Percentiles rank a stretch among this genome's conserved stretches.
Evolutionary conservation across 495 filamentous ascomycete species (phyloP).

Genomic region (Coniosporium apollinis): DNA sequence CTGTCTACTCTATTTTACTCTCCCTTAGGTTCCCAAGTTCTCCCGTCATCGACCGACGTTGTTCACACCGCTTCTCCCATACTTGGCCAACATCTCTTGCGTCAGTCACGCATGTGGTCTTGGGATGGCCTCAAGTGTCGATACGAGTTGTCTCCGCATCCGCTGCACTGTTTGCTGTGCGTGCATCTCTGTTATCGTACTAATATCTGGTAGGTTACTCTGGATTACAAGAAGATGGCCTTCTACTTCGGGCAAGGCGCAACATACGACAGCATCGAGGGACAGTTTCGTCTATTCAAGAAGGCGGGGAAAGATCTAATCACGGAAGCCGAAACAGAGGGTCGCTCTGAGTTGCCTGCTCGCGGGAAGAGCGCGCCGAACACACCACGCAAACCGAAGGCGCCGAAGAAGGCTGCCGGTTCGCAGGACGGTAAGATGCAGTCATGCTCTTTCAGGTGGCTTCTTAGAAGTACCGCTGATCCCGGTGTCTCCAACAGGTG

Average conservation of each 20-base stretch:
- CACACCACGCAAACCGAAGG: constrained; percentile 12
- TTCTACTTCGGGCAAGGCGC: constrained; percentile 16
- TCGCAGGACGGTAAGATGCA: background rate
- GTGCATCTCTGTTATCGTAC: too few relatives aligned
- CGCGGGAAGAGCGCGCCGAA: constrained; percentile 7
- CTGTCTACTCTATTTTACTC: too few relatives aligned
- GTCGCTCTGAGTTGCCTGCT: constrained; percentile 8
- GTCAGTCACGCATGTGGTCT: too few relatives aligned
- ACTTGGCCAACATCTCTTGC: too few relatives aligned
- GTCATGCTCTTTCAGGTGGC: too few relatives aligned
- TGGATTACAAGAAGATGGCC: constrained; percentile 3
- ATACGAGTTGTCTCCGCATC: too few relatives aligned
- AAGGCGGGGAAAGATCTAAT: constrained; percentile 16
- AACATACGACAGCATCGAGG: constrained; percentile 28
- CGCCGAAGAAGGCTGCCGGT: constrained; percentile 10
- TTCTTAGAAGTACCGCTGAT: background rate
- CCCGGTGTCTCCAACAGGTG: background rate
- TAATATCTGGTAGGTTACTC: too few relatives aligned
- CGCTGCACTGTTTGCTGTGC: too few relatives aligned
- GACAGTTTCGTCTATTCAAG: constrained; percentile 22
- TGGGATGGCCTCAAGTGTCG: too few relatives aligned
- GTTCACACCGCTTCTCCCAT: too few relatives aligned
- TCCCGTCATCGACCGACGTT: too few relatives aligned
- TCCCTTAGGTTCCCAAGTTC: too few relatives aligned
- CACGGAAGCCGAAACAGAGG: constrained; percentile 14